Conservation (phyloP, 2,329 filamentous ascomycete species). For the Colletotrichum gloeosporioides region DNA sequence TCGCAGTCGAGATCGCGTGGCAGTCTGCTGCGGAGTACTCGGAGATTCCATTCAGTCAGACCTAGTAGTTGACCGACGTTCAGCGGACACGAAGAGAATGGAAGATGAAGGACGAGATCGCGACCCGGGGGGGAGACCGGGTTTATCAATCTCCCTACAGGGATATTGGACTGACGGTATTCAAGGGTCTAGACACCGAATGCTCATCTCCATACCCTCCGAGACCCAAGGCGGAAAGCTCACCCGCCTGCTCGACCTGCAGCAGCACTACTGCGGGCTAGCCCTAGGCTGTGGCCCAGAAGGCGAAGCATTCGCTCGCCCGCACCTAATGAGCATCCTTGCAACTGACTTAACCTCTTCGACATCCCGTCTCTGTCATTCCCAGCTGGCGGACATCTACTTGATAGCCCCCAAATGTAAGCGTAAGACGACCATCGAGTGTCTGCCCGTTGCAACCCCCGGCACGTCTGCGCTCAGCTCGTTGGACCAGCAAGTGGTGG, state of each 20-base stretch:
- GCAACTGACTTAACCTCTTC: not conserved
- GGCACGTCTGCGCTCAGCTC: not conserved
- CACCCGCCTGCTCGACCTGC: not conserved
- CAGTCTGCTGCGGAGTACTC: not conserved
- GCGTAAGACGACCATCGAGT: not conserved
- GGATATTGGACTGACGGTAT: not conserved
- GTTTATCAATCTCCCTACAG: constrained; percentile 8
- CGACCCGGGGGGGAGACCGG: not conserved
- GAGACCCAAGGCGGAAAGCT: not conserved
- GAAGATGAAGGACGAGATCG: not conserved
- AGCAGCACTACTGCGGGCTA: not conserved
- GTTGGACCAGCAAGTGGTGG: not conserved
- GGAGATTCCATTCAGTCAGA: not conserved
- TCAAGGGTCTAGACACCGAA: not conserved
- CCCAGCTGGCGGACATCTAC: not conserved
- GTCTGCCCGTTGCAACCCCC: not conserved
- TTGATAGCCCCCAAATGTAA: not conserved
- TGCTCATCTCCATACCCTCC: not conserved
- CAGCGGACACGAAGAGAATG: not conserved
- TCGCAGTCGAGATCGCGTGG: not conserved
- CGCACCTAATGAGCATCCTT: not conserved
- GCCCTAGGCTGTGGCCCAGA: not conserved
- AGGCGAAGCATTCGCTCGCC: not conserved
- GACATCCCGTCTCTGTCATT: not conserved
- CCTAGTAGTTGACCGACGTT: not conserved